Conservation (phyloP, 306 rosid genomes). For the Rubus parviflorus region DNA sequence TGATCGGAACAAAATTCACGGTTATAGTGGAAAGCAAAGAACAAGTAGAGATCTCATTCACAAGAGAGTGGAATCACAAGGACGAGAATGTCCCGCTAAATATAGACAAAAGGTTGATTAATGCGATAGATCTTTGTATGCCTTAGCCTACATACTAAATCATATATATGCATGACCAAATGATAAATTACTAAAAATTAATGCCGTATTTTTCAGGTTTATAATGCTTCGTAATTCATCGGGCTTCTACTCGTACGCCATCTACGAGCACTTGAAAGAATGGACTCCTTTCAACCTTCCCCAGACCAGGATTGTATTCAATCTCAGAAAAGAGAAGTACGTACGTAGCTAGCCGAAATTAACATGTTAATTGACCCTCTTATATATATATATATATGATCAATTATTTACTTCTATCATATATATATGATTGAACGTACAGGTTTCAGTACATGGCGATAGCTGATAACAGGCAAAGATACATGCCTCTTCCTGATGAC, state of each 20-base stretch:
- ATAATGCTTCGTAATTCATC: constrained; percentile 72
- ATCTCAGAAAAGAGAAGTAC: constrained; percentile 84
- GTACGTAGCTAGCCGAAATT: too few relatives aligned
- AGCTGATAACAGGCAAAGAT: constrained; percentile 73
- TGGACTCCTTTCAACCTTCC: constrained; percentile 92
- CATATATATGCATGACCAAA: not conserved
- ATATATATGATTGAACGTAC: not conserved
- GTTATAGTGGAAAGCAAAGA: constrained; percentile 73
- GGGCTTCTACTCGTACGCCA: constrained; percentile 87
- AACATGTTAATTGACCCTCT: not conserved
- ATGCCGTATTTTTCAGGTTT: constrained; percentile 47
- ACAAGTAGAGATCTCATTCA: constrained; percentile 85
- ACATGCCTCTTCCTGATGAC: constrained; percentile 86
- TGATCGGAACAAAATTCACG: constrained; percentile 52
- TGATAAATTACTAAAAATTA: not conserved
- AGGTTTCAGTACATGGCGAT: constrained; percentile 84
- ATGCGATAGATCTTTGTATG: not conserved
- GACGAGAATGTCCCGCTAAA: constrained; percentile 71
- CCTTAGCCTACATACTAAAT: too few relatives aligned
- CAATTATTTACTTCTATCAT: not conserved
- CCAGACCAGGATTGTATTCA: constrained; percentile 81
- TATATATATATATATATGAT: not conserved
- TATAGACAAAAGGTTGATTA: constrained; percentile 67
- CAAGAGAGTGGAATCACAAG: constrained; percentile 64
- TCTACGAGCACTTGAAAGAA: constrained; percentile 69